These are phyloP conservation scores for Ophidiomyces ophidiicola DNA, from an alignment of 2,329 filamentous ascomycete species.

Conservation along the genomic window DNA sequence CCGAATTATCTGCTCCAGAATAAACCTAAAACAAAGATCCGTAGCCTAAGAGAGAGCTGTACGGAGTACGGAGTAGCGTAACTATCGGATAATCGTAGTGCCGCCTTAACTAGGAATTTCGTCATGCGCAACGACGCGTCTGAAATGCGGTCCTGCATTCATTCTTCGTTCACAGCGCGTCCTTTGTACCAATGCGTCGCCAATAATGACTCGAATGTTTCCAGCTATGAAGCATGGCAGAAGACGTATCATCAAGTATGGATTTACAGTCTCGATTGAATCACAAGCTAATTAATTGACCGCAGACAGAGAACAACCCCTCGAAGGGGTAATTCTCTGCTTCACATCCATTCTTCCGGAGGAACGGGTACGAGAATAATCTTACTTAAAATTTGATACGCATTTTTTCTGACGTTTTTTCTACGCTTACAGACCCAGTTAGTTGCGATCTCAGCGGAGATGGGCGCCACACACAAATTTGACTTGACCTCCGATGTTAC, in stretches of 20 bases:
- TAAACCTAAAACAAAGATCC: no score
- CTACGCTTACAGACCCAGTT: conserved; percentile 28
- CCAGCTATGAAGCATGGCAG: conserved; percentile 33
- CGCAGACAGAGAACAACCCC: conserved; percentile 50
- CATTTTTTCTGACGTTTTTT: neutral
- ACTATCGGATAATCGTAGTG: no score
- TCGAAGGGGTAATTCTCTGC: conserved; percentile 65
- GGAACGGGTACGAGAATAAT: conserved; percentile 48
- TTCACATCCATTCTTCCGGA: conserved; percentile 77
- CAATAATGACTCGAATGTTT: conserved; percentile 8
- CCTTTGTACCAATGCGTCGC: neutral
- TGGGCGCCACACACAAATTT: conserved; percentile 77
- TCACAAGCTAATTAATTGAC: conserved; percentile 1
- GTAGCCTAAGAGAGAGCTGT: no score
- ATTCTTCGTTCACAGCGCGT: no score
- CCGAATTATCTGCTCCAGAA: no score
- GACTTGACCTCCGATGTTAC: conserved; percentile 94
- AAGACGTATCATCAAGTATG: conserved; percentile 26
- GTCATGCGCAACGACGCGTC: no score
- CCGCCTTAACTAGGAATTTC: no score
- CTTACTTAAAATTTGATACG: conserved; percentile 1
- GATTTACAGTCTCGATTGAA: conserved; percentile 5
- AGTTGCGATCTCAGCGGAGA: conserved; percentile 49
- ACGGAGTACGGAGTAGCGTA: no score
- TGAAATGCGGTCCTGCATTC: no score